Base-by-base conservation (phyloP, 768 basidiomycete genomes). In the Coprinopsis marcescibilis region DNA sequence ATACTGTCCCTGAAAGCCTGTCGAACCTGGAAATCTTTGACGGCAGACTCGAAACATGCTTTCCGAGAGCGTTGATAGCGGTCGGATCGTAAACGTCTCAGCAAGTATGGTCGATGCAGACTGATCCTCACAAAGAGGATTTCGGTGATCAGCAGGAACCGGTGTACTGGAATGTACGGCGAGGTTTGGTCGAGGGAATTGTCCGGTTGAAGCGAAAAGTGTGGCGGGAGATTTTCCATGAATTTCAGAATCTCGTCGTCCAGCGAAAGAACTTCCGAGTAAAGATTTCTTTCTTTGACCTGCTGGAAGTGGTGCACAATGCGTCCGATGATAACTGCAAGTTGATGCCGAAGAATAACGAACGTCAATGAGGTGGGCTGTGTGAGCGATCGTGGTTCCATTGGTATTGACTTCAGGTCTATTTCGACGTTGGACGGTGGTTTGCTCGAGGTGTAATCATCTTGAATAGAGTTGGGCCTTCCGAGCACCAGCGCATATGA, bases 301-400 rank as follows among this genome's bases (percentile, higher is more conserved):
- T 86, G 84, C 61, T 95, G 93, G 65, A 93, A 95, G 66, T 94
- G 89, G 57, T 92, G 89, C 32, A 90, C 89, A 59, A 96, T 90
- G 25, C 82, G 83, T 13, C 91, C 92, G 49, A 94, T 93, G 50
- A 94, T 85, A 29, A 73, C 69, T 24, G 90, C 88, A 15, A 96
- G 73, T 25, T 80, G 77, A 56, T 93, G 86, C 32, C 93, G 73
- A 21, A 96, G 73, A 51, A 95, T 90, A 26, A 90, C 81, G 60
- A 89, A 95, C 1, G 92, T 92, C 74, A 89, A 86, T 12, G 70
- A 73, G 0, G 91, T 95, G 1, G 93, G 92, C 21, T 69, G 75
- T 1, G 78, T 75, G 52, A 90, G 63, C 46, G 81, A 77, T 21
- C 75, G 65, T 27, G 79, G 68, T 56, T 73, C 80, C 46, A 70